Percentiles rank a stretch among this genome's conserved stretches.
phyloP scores from a whole-genome alignment of 257 asterid genomes.

The Lavandula angustifolia region DNA sequence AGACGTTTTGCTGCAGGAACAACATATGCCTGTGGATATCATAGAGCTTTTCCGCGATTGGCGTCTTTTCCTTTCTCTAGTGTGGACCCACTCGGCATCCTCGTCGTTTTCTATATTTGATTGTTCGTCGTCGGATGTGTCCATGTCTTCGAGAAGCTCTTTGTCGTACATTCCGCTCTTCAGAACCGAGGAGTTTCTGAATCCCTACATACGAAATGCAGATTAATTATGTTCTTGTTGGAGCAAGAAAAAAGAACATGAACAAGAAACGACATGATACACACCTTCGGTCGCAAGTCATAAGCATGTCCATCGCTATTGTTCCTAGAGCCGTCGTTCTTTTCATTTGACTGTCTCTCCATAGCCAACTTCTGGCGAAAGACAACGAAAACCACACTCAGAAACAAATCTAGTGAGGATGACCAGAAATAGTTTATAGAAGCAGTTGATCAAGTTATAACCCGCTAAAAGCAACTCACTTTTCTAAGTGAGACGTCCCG shows the following conservation, averaged over 20 bases:
- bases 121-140: constrained; percentile 62
- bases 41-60: constrained; percentile 32
- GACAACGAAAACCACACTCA: constrained; percentile 1
- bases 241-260: background rate
- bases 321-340: constrained; percentile 29
- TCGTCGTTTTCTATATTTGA: constrained; percentile 27
- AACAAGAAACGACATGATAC: background rate
- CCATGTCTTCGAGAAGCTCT: constrained; percentile 75
- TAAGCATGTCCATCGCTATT: constrained; percentile 58
- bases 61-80: constrained; percentile 43
- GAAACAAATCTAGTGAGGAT: background rate
- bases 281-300: constrained; percentile 77
- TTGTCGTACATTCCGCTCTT: constrained; percentile 35
- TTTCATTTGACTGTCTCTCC: constrained; percentile 51
- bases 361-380: constrained; percentile 55
- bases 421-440: background rate
- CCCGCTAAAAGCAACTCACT: no score
- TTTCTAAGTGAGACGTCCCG: no score
- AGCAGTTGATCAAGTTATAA: constrained; percentile 1
- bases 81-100: constrained; percentile 47
- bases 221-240: no score
- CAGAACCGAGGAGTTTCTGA: constrained; percentile 50
- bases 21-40: constrained; percentile 41
- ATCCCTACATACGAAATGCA: constrained; percentile 42
- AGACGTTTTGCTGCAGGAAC: constrained; percentile 71